Base-by-base conservation (phyloP, 768 basidiomycete genomes). In the Favolaschia claudopus region DNA sequence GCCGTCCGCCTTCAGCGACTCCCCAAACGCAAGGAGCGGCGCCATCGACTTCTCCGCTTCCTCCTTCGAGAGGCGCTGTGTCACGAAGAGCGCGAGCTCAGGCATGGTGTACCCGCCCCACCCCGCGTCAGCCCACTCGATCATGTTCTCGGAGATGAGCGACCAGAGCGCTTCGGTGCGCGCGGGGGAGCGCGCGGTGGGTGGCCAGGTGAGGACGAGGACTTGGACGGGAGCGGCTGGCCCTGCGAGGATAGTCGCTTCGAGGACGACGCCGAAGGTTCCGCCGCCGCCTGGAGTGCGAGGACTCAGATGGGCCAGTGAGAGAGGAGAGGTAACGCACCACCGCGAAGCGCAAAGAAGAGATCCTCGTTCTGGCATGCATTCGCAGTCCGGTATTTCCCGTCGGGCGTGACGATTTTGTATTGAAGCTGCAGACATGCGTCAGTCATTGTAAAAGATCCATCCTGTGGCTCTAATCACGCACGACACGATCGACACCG, bases 41-140 rank as follows among this genome's bases (percentile, higher is more conserved):
- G 69, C 70, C 72, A 83, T 73, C 29, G 82, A 82, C 27, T 38
- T 64, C 19, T 70, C 65, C 1, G 82, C 81, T 7, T 77, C 75
- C 1, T 67, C 71, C 31, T 69, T 66, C 29, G 62, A 69, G 1
- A 80, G 63, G 17, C 72, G 74, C 9, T 83, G 83, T 50, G 79
- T 85, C n/a, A 84, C 72, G 50, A 81, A 70, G 34, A 78, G 69
- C 17, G 76, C 78, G 24, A 75, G 70, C 31, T 71, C 72, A 53
- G 71, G 68, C 46, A 66, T 76, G 3, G 76, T 71, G 51, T 75
- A 78, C 14, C 81, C 82, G 46, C 82, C 82, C 80, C 80, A 84
- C 22, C 82, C 82, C 55, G 81, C 75, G 20, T 75, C 67, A 9
- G 79, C 79, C 75, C 80, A 80, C 34, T 67, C 69, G 1, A 80